Evolutionary conservation across 768 basidiomycete species (phyloP), one percentile per base, ranked within the genome.

Genomic region (Flagelloscypha sp.): DNA sequence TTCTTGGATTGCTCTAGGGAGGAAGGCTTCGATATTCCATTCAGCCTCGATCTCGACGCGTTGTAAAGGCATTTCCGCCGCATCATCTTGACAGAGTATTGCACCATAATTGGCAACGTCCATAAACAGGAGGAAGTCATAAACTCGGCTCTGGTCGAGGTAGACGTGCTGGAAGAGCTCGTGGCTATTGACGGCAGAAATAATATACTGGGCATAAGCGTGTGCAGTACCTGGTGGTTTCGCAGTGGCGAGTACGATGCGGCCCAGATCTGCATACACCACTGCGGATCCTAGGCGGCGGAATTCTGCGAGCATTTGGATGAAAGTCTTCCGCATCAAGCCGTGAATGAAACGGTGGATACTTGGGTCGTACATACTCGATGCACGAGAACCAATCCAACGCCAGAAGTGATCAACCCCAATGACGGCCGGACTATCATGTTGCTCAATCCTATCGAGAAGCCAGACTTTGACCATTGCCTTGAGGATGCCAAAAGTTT

Each of bases 291-390:
- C 95, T 1, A 99, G 70, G 12, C 95, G 76, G 48, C 85, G 90
- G 64, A 97, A 93, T 56, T 99, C 95, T 10, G 94, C 93, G 15
- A 98, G 70, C 44, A 99, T 69, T 58, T 98, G 95, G 38, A 95
- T 85, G 62, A 97, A 97, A 0, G 87, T 92, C 65, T 99, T 98
- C 41, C 87, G 79, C 95, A 99, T 99, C 30, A 98, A 72, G 10
- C 90, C 86, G 47, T 93, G 84, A 7, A 98, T 65, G 57, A 99
- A 99, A 1, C 84, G 79, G 52, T 97, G 90, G 5, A 99, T 69
- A 40, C 87, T 82, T 2, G 90, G 80, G 51, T 99, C 95, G 53
- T 89, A 93, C 65, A 98, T 76, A 39, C 80, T 72, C 12, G 92
- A 85, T 5, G 79, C 69, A 28, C 73, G 77, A 2, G 89, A 89